These are phyloP conservation scores for Chrysanthemum makinoi DNA, from an alignment of 129 eudicot species.

Conservation along the genomic window DNA sequence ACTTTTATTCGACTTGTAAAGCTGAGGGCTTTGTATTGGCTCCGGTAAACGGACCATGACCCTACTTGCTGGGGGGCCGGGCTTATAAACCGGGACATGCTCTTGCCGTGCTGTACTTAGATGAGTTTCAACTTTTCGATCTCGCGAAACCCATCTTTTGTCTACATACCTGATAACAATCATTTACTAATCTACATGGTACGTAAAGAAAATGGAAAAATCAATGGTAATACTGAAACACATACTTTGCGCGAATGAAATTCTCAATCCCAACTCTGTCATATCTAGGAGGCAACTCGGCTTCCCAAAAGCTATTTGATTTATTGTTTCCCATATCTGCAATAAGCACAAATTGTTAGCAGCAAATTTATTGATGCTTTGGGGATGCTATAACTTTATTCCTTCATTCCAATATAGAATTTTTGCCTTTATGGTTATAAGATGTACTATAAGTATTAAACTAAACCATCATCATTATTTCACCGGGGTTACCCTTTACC, in stretches of 20 bases:
- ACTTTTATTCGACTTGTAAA: conserved; percentile 18
- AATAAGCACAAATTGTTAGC: conserved; percentile 27
- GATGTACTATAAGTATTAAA: not conserved
- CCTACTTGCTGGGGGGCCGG: conserved; percentile 20
- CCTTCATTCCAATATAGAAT: not conserved
- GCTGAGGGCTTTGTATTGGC: conserved; percentile 33
- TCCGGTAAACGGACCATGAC: conserved; percentile 27
- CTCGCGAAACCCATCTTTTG: conserved; percentile 59
- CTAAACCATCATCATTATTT: not conserved
- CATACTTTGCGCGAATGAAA: conserved; percentile 68
- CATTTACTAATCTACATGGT: conserved; percentile 1
- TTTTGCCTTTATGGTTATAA: not conserved
- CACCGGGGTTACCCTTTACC: too few species aligned
- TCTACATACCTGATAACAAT: conserved; percentile 49
- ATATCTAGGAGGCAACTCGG: conserved; percentile 61
- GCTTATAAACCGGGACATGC: conserved; percentile 27
- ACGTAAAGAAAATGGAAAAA: not conserved
- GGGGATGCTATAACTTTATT: conserved; percentile 2
- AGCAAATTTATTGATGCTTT: not conserved
- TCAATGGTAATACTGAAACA: not conserved
- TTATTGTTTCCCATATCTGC: conserved; percentile 68
- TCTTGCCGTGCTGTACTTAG: conserved; percentile 35
- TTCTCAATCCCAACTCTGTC: conserved; percentile 61
- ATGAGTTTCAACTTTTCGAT: conserved; percentile 38
- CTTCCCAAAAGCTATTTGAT: conserved; percentile 70